Conservation (phyloP, 129 eudicot genomes). For the Helianthus annuus region HanXRQr2.0-SUNRISE NC_035442.2:113839441-113839940, state of each 20-base stretch:
- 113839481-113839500: slow-evolving; percentile 42
- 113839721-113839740: slow-evolving; percentile 46
- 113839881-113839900: slow-evolving; percentile 78
- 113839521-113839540: slow-evolving; percentile 55
- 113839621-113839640: slow-evolving; percentile 42
- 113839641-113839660: slow-evolving; percentile 45
- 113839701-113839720: slow-evolving; percentile 50
- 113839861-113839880: slow-evolving; percentile 61
- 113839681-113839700: slow-evolving; percentile 35
- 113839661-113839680: slow-evolving; percentile 37
- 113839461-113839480: slow-evolving; percentile 41
- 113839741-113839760: slow-evolving; percentile 92
- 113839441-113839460: slow-evolving; percentile 46
- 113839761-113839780: slow-evolving; percentile 89
- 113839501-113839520: slow-evolving; percentile 39
- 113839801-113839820: slow-evolving; percentile 49
- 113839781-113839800: slow-evolving; percentile 40
- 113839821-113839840: slow-evolving; percentile 47
- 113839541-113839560: slow-evolving; percentile 53
- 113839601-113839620: slow-evolving; percentile 49
- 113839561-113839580: slow-evolving; percentile 41
- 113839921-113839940: slow-evolving; percentile 67
- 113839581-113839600: slow-evolving; percentile 58
- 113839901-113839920: slow-evolving; percentile 98
- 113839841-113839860: slow-evolving; percentile 52